Evolutionary conservation across 305 asterid species (phyloP), one percentile per base, ranked within the genome.

Genomic region (Vinca major): DNA sequence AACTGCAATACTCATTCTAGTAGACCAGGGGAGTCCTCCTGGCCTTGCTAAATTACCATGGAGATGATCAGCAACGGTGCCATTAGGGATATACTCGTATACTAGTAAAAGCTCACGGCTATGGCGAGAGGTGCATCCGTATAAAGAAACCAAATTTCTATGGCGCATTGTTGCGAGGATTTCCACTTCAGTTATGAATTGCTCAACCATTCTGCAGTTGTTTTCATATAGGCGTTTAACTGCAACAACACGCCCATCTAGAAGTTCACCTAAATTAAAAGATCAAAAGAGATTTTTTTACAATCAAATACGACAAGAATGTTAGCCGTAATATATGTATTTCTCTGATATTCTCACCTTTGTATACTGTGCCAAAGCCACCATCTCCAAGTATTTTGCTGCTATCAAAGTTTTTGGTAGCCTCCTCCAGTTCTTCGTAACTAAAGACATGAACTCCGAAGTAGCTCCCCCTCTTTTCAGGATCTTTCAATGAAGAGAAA

Each of bases 61-160:
- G 11, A 88, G 83, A 67, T 88, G 95, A 68, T 88, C 92, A 5
- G 88, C 87, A 2, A 88, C 78, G 0, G 92, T 86, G 49, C 95
- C 92, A 52, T 86, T 86, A 4, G 95, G 73, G 33, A 26, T 26
- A 26, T 26, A 26, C 33, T 26, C 33, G 33, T 26, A 26, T 26
- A 26, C 33, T 1, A 86, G 87, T 7, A 88, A 67, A 13, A 84
- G 92, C 57, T 81, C 89, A 0, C 75, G 77, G 10, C 74, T 51
- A 20, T 67, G 69, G 68, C 80, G 77, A 3, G 95, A 71, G n/a
- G 89, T 88, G 86, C 89, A 85, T 7, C 95, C 92, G 9, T 86
- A 88, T 26, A 88, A 84, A 33, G 82, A 44, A n/a, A 88, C 92
- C 1, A 88, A 77, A 44, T 88, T 86, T 12, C 56, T 74, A 47